A percentile compares a stretch with the other conserved stretches of the same genome.
These are phyloP conservation scores for Amaranthus cruentus DNA, from an alignment of 148 eudicot species.

Conservation along the genomic window DNA sequence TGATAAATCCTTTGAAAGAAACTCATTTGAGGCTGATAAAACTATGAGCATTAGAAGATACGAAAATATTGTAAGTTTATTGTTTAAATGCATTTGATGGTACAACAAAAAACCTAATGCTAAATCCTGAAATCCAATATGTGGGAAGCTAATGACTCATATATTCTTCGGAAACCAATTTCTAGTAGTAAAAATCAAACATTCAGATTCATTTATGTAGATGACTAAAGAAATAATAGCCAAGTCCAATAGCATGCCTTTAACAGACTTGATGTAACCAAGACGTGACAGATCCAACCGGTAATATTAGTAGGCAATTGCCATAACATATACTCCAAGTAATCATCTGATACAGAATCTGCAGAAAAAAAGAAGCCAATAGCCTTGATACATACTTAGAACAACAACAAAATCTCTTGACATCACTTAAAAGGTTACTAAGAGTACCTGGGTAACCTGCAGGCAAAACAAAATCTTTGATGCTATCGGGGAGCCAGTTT, in stretches of 20 bases:
- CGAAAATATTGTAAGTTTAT: not conserved
- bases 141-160: not conserved
- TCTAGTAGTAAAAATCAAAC: too few relatives aligned
- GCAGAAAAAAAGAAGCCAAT: slow-evolving; percentile 19
- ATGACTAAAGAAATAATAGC: slow-evolving; percentile 3
- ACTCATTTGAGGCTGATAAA: not conserved
- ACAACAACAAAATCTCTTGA: not conserved
- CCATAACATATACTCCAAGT: slow-evolving; percentile 89
- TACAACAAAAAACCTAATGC: not conserved
- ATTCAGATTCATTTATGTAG: not conserved
- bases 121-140: not conserved
- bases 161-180: not conserved
- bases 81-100: not conserved
- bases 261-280: slow-evolving; percentile 95
- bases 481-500: slow-evolving; percentile 59
- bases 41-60: not conserved
- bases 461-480: slow-evolving; percentile 75
- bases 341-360: slow-evolving; percentile 96
- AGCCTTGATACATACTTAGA: not conserved
- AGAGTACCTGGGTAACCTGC: slow-evolving; percentile 75
- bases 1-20: not conserved
- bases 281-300: slow-evolving; percentile 88
- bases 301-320: slow-evolving; percentile 97
- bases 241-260: slow-evolving; percentile 56
- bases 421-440: not conserved